Conservation (phyloP, 192 early-diverging fungal genomes). For the Pilobolus umbonatus region DNA sequence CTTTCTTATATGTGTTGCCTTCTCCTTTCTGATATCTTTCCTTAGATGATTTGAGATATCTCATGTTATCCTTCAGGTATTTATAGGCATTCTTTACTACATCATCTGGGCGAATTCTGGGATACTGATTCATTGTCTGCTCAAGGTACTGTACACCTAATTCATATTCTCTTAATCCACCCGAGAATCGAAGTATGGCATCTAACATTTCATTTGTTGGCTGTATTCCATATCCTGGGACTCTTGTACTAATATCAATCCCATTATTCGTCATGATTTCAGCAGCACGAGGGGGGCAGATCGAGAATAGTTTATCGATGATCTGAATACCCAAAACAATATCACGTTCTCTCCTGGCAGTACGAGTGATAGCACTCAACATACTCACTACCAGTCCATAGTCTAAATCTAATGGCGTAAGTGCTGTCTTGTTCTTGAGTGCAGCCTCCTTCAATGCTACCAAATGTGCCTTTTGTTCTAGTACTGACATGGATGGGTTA, state of each 20-base stretch:
- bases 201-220: background rate
- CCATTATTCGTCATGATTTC: background rate
- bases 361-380: slow-evolving; percentile 5
- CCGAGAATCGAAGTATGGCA: slow-evolving; percentile 7
- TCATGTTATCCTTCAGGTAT: background rate
- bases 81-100: background rate
- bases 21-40: no score
- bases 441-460: slow-evolving; percentile 1
- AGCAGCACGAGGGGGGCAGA: slow-evolving; percentile 4
- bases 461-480: background rate
- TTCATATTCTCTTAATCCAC: slow-evolving; percentile 5
- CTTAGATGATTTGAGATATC: background rate
- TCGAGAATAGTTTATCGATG: background rate
- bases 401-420: background rate
- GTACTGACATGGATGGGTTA: no score
- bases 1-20: no score
- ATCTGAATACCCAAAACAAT: background rate
- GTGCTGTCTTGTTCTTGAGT: background rate
- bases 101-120: background rate
- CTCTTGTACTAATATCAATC: background rate
- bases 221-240: background rate
- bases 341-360: slow-evolving; percentile 1
- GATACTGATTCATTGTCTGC: background rate
- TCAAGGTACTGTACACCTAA: slow-evolving; percentile 8
- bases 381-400: background rate